Base-by-base conservation (phyloP, 1,139 yeast species). In the Williopsis jadinii region DNA sequence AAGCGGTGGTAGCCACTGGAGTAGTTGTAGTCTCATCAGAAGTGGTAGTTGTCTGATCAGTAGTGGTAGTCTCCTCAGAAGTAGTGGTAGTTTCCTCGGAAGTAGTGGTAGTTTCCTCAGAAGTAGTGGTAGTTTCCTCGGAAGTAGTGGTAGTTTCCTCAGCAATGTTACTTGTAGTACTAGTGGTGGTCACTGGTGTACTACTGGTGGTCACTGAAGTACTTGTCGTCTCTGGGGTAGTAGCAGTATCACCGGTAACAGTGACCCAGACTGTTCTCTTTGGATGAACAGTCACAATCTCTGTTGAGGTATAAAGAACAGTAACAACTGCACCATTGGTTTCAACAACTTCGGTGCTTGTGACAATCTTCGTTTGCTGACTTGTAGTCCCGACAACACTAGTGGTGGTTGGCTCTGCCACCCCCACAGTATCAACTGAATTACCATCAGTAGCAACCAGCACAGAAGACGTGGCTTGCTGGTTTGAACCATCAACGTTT, bases 401-500 rank as follows among this genome's bases (percentile, higher is more conserved):
- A 10, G 53, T 48, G 15, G 49, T 45, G 6, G 52, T 44, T 37
- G 50, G 52, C 27, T 46, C 54, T 27, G 50, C 52, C 32, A 50
- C 52, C 26, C 48, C 53, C 24, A 50, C 38, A 26, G 54, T 50
- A 11, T 26, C 28, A 9, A 46, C 38, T 28, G 30, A 39, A 32
- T 43, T 44, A 9, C 48, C 37, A 31, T 49, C 51, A 28, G 40
- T 37, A 27, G 39, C 53, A 9, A 46, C 34, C 11, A 33, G 38
- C 14, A 51, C 33, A 28, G 52, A 46, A 19, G 51, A 48, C 30
- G 58, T 53, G 32, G 51, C 43, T 41, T 47, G 49, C 31, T 44
- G 41, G 44, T 51, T 47, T 34, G 56, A 51, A 19, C 58, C 59
- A 42, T 54, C 59, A 32, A 47, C 56, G 36, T 54, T 53, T 31